Evolutionary conservation across 306 rosid genomes (phyloP), one percentile per base, ranked within the genome.

Genomic region (Purshia tridentata): DNA sequence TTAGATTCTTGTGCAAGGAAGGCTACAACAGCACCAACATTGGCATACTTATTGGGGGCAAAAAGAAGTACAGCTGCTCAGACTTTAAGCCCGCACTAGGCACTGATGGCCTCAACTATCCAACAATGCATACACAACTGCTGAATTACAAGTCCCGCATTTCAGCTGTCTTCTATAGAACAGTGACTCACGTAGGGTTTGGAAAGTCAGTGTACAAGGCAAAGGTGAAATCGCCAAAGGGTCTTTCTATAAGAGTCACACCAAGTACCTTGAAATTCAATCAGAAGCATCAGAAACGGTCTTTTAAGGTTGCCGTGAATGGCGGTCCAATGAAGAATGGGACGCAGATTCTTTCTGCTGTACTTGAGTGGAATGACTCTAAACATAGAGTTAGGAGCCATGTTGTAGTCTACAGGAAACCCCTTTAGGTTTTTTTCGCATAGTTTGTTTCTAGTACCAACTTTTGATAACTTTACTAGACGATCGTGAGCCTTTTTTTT

Each of bases 81-180:
- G 48, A n/a, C 39, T 16, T 76, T 20, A 73, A 69, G 46, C 76
- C 47, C 4, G 67, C 89, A 5, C 59, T 1, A 14, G 91, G 98
- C 74, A 70, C 80, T 0, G 98, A 91, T 65, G 98, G 96, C 54
- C 79, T 93, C 77, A 91, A 91, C 86, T 93, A 91, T 86, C 97
- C 97, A n/a, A 75, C 83, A 63, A 83, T 93, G 93, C 87, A 81
- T 76, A 3, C 66, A 41, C 84, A 76, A 61, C 79, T 86, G 11
- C 5, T 0, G 5, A n/a, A 6, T 23, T 19, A 60, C 6, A 60
- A 53, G 39, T 76, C 86, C 3, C 47, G 37, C 9, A 73, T 88
- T 69, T 74, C 87, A 2, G 92, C 90, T 5, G 83, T 86, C 49
- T 94, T 86, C 78, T 29, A 75, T 55, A 76, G 97, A 51, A 86